Evolutionary conservation across 1,284 basidiomycete genomes (phyloP), one percentile per base, ranked within the genome.

Genomic region (Thecaphora thlaspeos): DNA sequence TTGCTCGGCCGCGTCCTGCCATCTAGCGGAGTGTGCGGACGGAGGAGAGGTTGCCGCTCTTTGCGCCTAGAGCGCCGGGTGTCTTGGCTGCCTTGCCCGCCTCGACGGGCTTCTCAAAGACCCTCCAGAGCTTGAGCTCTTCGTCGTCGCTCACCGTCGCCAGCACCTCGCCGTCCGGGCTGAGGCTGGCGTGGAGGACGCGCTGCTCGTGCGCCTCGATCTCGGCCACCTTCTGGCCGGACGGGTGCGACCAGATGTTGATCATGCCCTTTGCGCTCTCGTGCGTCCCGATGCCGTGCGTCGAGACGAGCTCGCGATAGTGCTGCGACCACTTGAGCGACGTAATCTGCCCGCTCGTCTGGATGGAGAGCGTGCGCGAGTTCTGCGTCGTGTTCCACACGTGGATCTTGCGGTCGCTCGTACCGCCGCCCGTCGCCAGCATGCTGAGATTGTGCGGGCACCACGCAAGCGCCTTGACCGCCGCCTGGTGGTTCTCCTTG

Each of bases 401-500:
- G 76, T 97, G 90, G 68, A 97, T 90, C 22, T 88, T 90, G 37
- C 91, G 89, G 76, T 98, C 94, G 59, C 89, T 89, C 0, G 91
- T 93, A 0, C 95, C 95, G 1, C 95, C 95, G 0, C 95, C 95
- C 0, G 89, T 88, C 0, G 94, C 94, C 43, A 98, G 85, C 9
- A 98, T 82, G 10, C 88, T 88, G 0, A 88, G 85, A 80, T 94
- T 90, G 92, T 94, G 97, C 0, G 94, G 91, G 67, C 91, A 96
- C 91, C 95, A 99, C 0, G 91, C 90, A 41, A 99, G 81, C 0
- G 92, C 93, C 46, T 72, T 74, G 34, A 77, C 73, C 2, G 75
- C 75, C 8, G 72, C 73, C 22, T 62, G 57, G 50, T 76, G 73
- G 44, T 74, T 73, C 52, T 93, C 94, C 80, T 96, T 96, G 77